Base-by-base conservation (phyloP, 1,284 basidiomycete genomes). In the Tremellales sp. region DNA sequence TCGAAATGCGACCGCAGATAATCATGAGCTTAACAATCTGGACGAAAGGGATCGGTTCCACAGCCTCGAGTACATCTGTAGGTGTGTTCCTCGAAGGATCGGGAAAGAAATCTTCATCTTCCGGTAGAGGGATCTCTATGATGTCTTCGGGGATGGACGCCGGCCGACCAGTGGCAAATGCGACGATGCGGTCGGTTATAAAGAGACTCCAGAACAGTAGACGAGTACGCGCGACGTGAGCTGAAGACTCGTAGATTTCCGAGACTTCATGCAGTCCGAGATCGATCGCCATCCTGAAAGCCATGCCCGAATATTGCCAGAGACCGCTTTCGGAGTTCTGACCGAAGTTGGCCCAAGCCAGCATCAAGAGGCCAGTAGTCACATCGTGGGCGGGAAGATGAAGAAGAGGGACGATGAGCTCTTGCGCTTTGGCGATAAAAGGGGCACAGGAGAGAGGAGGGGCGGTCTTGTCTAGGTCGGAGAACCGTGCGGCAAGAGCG, bases 401-500 rank as follows among this genome's bases (percentile, higher is more conserved):
- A 18, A 76, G 45, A 1, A 75, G 57, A 1, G 74, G 73, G 3
- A 73, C 62, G 25, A 74, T 60, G 3, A 75, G 58, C 40, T 74
- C 70, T 49, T 75, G 71, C 0, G 74, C 74, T 53, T 74, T 74
- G n/a, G 74, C 70, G 37, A 75, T 68, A 49, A 74, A 76, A 0
- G 74, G 71, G 1, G 70, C 67, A 28, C 66, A 65, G 9, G 70
- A 70, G 49, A 68, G 47, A 9, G 56, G 44, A 2, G 56, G 61
- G 21, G 53, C 33, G 34, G 36, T 45, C 47, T 53, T 53, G 18
- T 49, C 44, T 33, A 46, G 16, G 16, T 42, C 47, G 8, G 42
- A 51, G 47, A 65, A 73, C 38, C 73, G 58, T 7, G 72, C 72
- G n/a, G 60, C 57, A 39, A 65, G 36, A 53, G 63, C 48, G 56